Conservation (phyloP, 441 rosid genomes). For the Geranium incanum region DNA sequence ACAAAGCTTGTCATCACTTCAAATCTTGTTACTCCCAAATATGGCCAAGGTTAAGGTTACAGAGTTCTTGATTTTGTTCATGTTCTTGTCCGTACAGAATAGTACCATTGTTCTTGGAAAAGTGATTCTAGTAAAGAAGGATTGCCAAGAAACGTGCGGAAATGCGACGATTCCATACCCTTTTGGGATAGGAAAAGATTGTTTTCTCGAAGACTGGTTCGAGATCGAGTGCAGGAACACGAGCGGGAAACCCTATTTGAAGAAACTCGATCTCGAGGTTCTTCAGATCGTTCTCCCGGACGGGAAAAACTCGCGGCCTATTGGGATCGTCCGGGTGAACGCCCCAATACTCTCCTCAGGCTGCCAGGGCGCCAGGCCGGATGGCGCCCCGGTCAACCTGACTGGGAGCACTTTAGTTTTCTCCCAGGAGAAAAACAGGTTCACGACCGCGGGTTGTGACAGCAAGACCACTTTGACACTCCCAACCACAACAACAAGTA, state of each 20-base stretch:
- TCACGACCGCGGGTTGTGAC: not conserved
- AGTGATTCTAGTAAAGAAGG: not conserved
- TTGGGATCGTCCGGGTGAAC: not conserved
- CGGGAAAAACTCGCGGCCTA: not conserved
- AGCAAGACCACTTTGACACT: not conserved
- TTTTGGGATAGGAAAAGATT: not conserved
- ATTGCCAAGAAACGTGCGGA: not conserved
- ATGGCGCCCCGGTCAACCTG: not conserved
- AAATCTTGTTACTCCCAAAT: not conserved
- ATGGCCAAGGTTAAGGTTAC: not conserved
- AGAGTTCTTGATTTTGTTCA: not conserved
- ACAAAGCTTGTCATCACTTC: not conserved
- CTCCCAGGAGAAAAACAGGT: not conserved
- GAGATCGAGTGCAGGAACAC: not conserved
- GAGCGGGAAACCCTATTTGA: not conserved
- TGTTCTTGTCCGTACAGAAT: not conserved
- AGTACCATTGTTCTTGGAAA: not conserved
- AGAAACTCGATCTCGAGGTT: not conserved
- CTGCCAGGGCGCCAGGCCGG: not conserved
- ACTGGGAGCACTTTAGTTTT: not conserved
- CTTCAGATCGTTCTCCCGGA: not conserved
- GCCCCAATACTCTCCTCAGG: not conserved
- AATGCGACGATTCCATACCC: not conserved
- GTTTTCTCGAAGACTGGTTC: conserved; percentile 1
- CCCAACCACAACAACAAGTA: not conserved